These are phyloP conservation scores for Atkinsonella hypoxylon DNA, from an alignment of 2,329 filamentous ascomycete genomes.

Conservation along the genomic window DNA sequence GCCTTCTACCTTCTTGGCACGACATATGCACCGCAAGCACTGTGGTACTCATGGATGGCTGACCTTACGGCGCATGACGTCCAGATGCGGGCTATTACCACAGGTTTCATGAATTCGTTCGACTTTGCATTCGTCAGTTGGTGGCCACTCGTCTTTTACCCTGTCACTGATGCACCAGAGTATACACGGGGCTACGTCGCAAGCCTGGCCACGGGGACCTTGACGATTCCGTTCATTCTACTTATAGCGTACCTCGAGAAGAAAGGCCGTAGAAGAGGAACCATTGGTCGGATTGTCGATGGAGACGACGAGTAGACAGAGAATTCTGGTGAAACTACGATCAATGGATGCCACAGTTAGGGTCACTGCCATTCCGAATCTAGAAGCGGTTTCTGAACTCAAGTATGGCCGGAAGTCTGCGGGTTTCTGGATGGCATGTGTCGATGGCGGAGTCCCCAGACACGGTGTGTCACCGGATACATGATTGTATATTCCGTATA, in stretches of 20 bases:
- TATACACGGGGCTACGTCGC: conserved; percentile 27
- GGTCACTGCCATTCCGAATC: background rate
- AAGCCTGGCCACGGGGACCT: conserved; percentile 24
- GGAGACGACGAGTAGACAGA: background rate
- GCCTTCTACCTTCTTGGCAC: conserved; percentile 32
- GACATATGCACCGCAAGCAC: conserved; percentile 31
- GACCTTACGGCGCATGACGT: conserved; percentile 27
- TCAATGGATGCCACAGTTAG: background rate
- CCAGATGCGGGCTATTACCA: conserved; percentile 31
- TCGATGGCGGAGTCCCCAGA: too few relatives aligned
- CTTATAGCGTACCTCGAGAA: conserved; percentile 26
- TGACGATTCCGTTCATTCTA: conserved; percentile 24
- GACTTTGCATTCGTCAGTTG: conserved; percentile 30
- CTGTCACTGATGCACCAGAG: conserved; percentile 26
- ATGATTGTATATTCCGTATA: too few relatives aligned
- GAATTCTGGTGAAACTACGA: background rate
- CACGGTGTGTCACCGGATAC: too few relatives aligned
- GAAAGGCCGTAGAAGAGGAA: conserved; percentile 13
- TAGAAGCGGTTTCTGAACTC: background rate
- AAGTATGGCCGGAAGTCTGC: too few relatives aligned
- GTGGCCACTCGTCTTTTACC: conserved; percentile 29
- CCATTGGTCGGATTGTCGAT: conserved; percentile 14
- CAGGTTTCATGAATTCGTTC: conserved; percentile 31
- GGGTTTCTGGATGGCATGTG: too few relatives aligned
- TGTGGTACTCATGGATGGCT: conserved; percentile 36